Evolutionary conservation across 305 asterid genomes (phyloP), one percentile per base, ranked within the genome.

Genomic region (Fraxinus nigra): DNA sequence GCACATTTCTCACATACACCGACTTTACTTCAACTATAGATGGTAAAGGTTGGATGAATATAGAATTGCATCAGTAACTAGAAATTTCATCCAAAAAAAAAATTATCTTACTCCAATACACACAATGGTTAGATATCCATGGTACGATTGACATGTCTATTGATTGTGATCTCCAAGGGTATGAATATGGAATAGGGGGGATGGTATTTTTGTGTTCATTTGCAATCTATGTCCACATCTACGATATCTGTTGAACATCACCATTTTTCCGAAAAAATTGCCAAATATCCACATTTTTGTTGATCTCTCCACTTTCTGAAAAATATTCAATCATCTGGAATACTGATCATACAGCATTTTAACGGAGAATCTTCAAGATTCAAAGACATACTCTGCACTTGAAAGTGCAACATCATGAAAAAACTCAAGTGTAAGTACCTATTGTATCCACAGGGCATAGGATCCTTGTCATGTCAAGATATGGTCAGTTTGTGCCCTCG

Each of bases 1-100:
- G 98, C 38, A 97, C 99, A 85, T 92, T 97, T 91, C 92, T 92
- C 78, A 97, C 98, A 63, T 97, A 97, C 56, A 97, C 99, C 9
- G 99, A 97, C 84, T 92, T 97, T 59, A 92, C 90, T 85, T 97
- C 98, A 87, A 91, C 99, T 95, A 87, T 75, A 81, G 67, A 85
- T 48, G 78, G 59, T 80, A 83, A 18, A 84, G 65, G 59, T 70
- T 51, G 80, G 72, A 85, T 79, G 73, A 74, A 81, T 33, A 38
- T 35, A 78, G 38, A 69, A 76, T 26, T 16, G 87, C 38, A 24
- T 37, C 51, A 11, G 10, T 20, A 78, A 75, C n/a, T 73, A 63
- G 30, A 73, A 16, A 37, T 75, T 6, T 59, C 37, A 13, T 5
- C 20, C 72, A 37, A 40, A 7, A 5, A 40, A 40, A 40, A 74